phyloP scores from a whole-genome alignment of 2,329 filamentous ascomycete genomes.

The Penicillium sp. region DNA sequence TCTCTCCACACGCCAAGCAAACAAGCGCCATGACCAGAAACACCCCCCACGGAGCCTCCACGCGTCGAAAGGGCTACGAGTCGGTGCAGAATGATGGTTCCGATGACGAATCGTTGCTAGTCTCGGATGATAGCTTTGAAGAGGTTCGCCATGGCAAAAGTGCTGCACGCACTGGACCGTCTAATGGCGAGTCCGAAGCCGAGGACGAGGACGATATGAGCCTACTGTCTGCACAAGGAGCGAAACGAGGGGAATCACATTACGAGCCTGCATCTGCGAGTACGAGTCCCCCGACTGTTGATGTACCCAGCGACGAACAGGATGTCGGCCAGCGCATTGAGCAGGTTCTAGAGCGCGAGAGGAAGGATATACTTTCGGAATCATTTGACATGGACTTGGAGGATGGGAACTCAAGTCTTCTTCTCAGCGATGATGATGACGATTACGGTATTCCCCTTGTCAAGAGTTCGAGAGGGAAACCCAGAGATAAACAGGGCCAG shows the following conservation, averaged over 20 bases:
- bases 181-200: conserved; percentile 5
- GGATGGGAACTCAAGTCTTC: conserved; percentile 12
- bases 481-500: not conserved
- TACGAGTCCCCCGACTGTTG: not conserved
- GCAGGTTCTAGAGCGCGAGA: conserved; percentile 13
- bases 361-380: conserved; percentile 7
- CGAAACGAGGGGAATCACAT: not conserved
- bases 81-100: conserved; percentile 5
- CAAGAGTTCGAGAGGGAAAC: conserved; percentile 2
- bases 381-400: conserved; percentile 23
- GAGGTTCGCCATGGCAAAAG: not conserved
- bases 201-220: conserved; percentile 17
- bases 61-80: conserved; percentile 10
- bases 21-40: conserved; percentile 3
- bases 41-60: conserved; percentile 3
- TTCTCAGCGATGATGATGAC: conserved; percentile 19
- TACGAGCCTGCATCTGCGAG: conserved; percentile 3
- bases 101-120: not conserved
- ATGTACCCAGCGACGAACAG: conserved; percentile 8
- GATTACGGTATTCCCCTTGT: conserved; percentile 17
- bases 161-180: not conserved
- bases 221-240: conserved; percentile 12
- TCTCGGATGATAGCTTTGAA: not conserved
- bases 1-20: conserved; percentile 1
- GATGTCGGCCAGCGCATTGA: conserved; percentile 19